Percentiles rank a stretch among this genome's conserved stretches.
Conservation (phyloP, 139 green algal species). For the Chlamydomonas eustigma region DNA sequence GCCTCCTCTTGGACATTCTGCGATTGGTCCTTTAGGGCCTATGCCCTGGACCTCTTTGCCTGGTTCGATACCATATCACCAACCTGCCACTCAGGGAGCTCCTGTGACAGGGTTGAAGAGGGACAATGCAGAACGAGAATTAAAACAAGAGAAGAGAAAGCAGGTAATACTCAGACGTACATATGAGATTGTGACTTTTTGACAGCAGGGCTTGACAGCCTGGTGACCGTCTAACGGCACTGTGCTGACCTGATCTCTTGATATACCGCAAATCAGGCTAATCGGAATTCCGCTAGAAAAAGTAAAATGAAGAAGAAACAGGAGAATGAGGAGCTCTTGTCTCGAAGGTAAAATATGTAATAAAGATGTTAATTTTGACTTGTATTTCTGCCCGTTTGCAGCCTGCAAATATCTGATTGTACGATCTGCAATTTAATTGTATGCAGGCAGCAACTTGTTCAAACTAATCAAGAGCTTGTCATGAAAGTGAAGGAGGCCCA, state of each 20-base stretch:
- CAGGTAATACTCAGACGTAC: too few species aligned
- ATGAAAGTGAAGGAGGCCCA: not conserved
- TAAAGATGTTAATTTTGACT: not conserved
- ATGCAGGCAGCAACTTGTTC: not conserved
- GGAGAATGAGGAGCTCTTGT: not conserved
- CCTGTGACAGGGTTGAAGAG: not conserved
- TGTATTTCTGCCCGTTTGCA: not conserved
- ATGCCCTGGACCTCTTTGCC: not conserved
- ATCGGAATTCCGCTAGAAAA: not conserved
- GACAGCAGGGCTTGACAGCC: not conserved
- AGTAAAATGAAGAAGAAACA: slow-evolving; percentile 1
- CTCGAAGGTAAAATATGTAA: not conserved
- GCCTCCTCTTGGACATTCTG: not conserved
- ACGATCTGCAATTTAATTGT: not conserved
- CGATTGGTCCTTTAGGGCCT: not conserved
- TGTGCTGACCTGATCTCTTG: not conserved
- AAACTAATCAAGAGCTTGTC: not conserved
- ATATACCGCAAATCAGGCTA: not conserved
- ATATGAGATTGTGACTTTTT: not conserved
- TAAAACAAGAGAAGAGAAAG: not conserved
- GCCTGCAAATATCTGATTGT: not conserved
- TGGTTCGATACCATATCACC: not conserved
- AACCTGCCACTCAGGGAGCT: not conserved
- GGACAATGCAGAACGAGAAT: not conserved
- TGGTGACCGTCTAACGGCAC: not conserved